Base-by-base conservation (phyloP, 2,329 filamentous ascomycete genomes). In the Purpureocillium lavendulum region DNA sequence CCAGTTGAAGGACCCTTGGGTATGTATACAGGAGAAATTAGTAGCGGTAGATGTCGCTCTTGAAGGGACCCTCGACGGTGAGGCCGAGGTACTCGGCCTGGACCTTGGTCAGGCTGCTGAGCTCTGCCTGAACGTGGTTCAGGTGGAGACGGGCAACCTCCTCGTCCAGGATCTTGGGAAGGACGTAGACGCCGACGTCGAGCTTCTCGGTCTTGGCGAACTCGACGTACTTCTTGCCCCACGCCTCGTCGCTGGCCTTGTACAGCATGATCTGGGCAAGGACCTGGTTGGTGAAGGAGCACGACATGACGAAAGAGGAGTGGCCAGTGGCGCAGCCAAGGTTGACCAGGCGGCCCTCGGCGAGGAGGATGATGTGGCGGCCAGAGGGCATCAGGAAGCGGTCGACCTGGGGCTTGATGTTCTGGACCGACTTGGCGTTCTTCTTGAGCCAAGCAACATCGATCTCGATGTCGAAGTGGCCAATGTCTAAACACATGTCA, bases 221-320 rank as follows among this genome's bases (percentile, higher is more conserved):
- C 73, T 96, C 92, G 57, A 89, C 71, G 73, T 96, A 94, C 80
- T 96, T 96, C 71, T 86, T 73, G 69, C 83, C 80, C 66, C 94
- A 98, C 42, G 73, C 83, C 63, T 77, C 78, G 64, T 97, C 89
- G 58, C 83, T 76, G 59, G 81, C 83, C 84, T 97, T 97, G 85
- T 71, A 98, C 60, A 98, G 75, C 75, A 94, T 84, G 73, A 98
- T 97, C 77, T 98, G 92, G 54, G 92, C 92, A 66, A 98, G 87
- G 58, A 97, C 92, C 80, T 98, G 92, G 84, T 98, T 98, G 80
- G 89, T 94, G 84, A 98, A 98, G 50, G 90, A 97, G 84, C 92
- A 98, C 58, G 89, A 96, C 92, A 98, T 97, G 54, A 98, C 92
- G 70, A 98, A 98, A 39, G 90, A 97, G 54, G 89, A 95, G 84